Conservation (phyloP, 176 grass and related monocot genomes). For the Raddia distichophylla region DNA sequence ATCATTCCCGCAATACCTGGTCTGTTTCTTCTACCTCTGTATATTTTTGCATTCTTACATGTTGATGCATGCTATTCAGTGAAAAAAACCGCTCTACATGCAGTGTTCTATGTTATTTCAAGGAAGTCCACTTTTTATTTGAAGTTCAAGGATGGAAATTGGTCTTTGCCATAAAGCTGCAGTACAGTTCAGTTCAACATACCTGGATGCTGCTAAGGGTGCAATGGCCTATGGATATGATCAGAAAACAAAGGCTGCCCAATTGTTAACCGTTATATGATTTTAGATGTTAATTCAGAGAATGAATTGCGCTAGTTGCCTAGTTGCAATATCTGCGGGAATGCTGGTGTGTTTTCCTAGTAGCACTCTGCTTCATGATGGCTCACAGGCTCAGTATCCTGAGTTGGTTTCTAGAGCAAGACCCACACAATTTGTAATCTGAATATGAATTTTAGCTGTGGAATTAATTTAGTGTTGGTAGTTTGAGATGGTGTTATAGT, state of each 20-base stretch:
- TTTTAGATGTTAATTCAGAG: neutral
- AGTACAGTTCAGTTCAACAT: neutral
- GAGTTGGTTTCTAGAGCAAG: neutral
- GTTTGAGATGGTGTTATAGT: neutral
- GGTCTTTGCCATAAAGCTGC: constrained; percentile 64
- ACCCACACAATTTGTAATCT: neutral
- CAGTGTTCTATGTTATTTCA: constrained; percentile 94
- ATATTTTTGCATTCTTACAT: neutral
- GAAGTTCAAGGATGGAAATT: constrained; percentile 74
- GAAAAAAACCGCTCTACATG: neutral
- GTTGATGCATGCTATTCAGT: neutral
- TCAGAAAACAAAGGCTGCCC: neutral
- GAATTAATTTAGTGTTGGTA: neutral
- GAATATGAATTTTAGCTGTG: neutral
- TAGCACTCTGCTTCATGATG: neutral
- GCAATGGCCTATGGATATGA: neutral
- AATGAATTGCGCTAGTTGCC: neutral
- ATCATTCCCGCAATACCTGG: constrained; percentile 82
- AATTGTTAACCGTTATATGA: neutral
- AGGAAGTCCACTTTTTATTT: constrained; percentile 78
- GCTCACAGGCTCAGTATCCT: neutral
- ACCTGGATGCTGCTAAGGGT: neutral
- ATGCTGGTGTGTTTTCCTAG: neutral
- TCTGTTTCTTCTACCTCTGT: constrained; percentile 32
- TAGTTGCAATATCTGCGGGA: neutral